Evolutionary conservation across 805 yeast species (phyloP), one percentile per base, ranked within the genome.

Genomic region (Nakazawaea sp.): DNA sequence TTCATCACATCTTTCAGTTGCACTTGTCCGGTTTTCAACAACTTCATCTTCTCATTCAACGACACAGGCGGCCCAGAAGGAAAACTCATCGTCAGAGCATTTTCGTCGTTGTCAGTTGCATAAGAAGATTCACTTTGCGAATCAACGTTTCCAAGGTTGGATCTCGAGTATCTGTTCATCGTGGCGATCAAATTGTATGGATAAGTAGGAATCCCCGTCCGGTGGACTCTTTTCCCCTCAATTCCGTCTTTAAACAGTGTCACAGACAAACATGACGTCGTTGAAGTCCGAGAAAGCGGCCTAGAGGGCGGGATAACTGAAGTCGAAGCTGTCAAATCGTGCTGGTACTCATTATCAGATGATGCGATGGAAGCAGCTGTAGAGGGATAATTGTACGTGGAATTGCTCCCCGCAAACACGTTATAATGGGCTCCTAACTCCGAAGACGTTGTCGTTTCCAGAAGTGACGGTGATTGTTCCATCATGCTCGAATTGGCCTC

Each of bases 191-290:
- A 43, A 25, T 58, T 55, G 36, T 61, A 43, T 2, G 68, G 60
- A 39, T 62, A 62, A 5, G 56, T 60, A 4, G 68, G 66, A 17
- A 62, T 61, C 2, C 65, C 68, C 9, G 45, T 37, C 32, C 78
- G 58, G 46, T 67, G 75, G 30, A 74, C 61, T 33, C 71, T 58
- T 42, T 72, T 70, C 4, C 88, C 88, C 50, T 80, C 85, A 4
- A 79, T 55, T 0, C 88, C 87, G 52, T 81, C 87, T 46, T 81
- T 80, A 13, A 84, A 78, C 17, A 87, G 87, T 4, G 81, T 78
- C 27, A 80, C 77, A 0, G 86, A 78, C n/a, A 80, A 52, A 24
- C 83, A 80, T 1, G 85, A 77, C 0, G 83, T 75, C 15, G 72
- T 70, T 18, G 82, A 75, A 32, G 71, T 69, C 33, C 85, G 64